These are phyloP conservation scores for Butyriboletus loyo DNA, from an alignment of 768 basidiomycete species.

Conservation along the genomic window DNA sequence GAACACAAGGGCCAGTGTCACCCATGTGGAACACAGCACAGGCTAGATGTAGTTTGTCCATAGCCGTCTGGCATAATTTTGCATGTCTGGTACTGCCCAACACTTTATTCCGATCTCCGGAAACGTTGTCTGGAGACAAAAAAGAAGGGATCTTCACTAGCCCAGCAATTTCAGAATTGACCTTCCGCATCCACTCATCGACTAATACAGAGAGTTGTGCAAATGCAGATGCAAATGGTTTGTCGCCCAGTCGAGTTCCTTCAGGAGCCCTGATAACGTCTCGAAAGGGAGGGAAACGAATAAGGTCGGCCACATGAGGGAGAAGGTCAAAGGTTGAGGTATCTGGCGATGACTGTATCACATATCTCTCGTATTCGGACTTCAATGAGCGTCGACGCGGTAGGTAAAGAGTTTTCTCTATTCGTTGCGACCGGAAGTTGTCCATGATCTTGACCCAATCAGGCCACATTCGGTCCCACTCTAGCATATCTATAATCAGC, in stretches of 20 bases:
- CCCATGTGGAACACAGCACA: conserved; percentile 9
- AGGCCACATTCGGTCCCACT: conserved; percentile 11
- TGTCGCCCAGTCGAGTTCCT: neutral
- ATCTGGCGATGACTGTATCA: conserved; percentile 3
- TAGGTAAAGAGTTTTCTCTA: neutral
- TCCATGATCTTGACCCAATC: conserved; percentile 2
- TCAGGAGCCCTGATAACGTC: conserved; percentile 5
- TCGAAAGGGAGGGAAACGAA: conserved; percentile 11
- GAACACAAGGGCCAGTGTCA: neutral
- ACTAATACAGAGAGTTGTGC: conserved; percentile 9
- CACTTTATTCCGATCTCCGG: neutral
- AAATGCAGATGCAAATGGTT: conserved; percentile 10
- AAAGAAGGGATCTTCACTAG: conserved; percentile 9
- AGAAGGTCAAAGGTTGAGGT: conserved; percentile 4
- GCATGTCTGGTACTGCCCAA: too few species aligned
- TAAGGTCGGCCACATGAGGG: conserved; percentile 15
- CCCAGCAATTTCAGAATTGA: conserved; percentile 5
- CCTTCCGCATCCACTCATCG: conserved; percentile 6
- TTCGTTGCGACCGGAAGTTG: neutral
- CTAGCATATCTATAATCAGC: conserved; percentile 1
- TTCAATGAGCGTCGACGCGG: conserved; percentile 8
- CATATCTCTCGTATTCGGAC: conserved; percentile 8
- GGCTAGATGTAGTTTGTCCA: conserved; percentile 7
- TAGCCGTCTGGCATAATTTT: neutral
- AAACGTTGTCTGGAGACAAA: neutral